Percentiles rank a stretch among this genome's conserved stretches.
Evolutionary conservation across 2,329 filamentous ascomycete species (phyloP).

Genomic region (Zymoseptoria brevis): DNA sequence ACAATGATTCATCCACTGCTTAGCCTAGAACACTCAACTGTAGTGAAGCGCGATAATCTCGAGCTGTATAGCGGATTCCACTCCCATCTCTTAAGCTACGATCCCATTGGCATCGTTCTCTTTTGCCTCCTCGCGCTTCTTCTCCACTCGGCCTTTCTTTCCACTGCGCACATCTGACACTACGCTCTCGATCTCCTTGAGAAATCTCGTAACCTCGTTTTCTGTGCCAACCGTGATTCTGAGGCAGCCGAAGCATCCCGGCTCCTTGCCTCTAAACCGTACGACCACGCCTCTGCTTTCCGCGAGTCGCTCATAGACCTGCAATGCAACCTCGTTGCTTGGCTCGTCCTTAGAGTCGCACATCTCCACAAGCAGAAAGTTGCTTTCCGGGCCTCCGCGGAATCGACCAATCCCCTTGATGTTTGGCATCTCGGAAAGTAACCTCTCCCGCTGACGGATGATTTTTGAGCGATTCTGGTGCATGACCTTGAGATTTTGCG

Average conservation of each 20-base stretch:
- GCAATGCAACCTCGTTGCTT: conserved; percentile 68
- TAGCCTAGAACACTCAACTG: no score
- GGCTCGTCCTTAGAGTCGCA: conserved; percentile 64
- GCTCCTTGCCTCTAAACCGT: conserved; percentile 84
- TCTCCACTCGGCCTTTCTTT: conserved; percentile 21
- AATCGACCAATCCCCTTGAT: conserved; percentile 74
- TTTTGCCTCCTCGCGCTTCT: conserved; percentile 34
- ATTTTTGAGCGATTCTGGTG: conserved; percentile 60
- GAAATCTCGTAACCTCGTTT: conserved; percentile 69
- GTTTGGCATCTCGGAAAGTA: conserved; percentile 64
- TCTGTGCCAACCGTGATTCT: conserved; percentile 90
- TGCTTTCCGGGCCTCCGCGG: conserved; percentile 70
- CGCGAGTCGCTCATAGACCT: conserved; percentile 76
- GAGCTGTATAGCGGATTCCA: no score
- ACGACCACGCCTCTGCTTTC: conserved; percentile 86
- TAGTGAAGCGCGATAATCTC: no score
- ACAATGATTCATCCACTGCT: no score
- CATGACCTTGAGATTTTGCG: conserved; percentile 66
- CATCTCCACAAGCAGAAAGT: conserved; percentile 89
- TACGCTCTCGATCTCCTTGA: conserved; percentile 56
- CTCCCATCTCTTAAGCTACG: conserved; percentile 27
- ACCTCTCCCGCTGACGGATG: conserved; percentile 64
- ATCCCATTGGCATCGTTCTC: conserved; percentile 45
- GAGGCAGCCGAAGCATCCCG: conserved; percentile 80
- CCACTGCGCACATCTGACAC: conserved; percentile 42